Evolutionary conservation across 2,329 filamentous ascomycete genomes (phyloP).

Genomic region (Claviceps arundinis): DNA sequence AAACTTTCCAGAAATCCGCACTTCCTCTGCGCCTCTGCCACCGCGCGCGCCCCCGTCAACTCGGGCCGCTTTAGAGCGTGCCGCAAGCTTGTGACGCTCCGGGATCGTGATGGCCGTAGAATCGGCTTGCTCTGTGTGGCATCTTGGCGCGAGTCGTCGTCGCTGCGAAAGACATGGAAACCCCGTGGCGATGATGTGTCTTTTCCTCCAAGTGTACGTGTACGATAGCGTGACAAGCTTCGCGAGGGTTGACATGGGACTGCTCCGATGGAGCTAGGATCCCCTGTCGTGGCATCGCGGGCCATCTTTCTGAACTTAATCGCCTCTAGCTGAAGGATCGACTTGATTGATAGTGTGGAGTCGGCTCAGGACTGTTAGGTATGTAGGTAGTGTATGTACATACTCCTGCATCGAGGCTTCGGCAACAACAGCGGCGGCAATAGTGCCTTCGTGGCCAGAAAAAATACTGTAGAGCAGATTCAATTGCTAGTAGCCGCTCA

Average conservation of each 20-base stretch:
- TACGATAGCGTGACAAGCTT: slow-evolving; percentile 19
- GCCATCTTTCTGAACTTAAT: slow-evolving; percentile 1
- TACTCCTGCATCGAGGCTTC: not conserved
- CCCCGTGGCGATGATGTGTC: slow-evolving; percentile 18
- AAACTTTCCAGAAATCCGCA: slow-evolving; percentile 5
- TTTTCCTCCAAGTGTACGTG: slow-evolving; percentile 19
- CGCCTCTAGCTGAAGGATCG: not conserved
- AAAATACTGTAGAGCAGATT: not conserved
- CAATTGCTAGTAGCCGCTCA: not conserved
- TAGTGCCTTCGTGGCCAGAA: too few relatives aligned
- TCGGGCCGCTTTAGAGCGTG: not conserved
- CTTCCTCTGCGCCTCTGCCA: slow-evolving; percentile 4
- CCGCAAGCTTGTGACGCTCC: slow-evolving; percentile 8
- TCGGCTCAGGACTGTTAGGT: too few relatives aligned
- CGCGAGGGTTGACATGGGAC: slow-evolving; percentile 11
- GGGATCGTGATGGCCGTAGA: slow-evolving; percentile 7
- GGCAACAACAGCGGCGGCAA: not conserved
- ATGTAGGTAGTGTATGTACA: not conserved
- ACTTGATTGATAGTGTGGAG: too few relatives aligned
- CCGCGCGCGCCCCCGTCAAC: not conserved
- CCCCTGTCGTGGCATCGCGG: slow-evolving; percentile 2
- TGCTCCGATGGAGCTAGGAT: slow-evolving; percentile 4
- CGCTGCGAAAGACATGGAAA: slow-evolving; percentile 17
- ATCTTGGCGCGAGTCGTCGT: not conserved
- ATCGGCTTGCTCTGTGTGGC: not conserved